Evolutionary conservation across 331 rosid genomes (phyloP), one percentile per base, ranked within the genome.

Genomic region (Malus hybrid): DNA sequence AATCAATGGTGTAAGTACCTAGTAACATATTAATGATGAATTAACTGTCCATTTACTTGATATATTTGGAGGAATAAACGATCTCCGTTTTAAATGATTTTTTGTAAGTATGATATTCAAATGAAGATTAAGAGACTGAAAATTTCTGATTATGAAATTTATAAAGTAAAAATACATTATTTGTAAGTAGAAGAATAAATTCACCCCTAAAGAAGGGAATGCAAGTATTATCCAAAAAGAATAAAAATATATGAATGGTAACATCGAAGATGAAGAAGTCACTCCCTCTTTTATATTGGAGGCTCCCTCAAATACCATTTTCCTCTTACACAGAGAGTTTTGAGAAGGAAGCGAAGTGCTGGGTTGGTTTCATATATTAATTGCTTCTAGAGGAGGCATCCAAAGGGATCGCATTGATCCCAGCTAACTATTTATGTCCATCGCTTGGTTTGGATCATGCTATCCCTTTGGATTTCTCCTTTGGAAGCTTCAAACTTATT

Each of bases 401-500:
- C 97, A 92, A 92, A 92, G 97, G 97, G 97, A 92, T 92, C 97
- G 97, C 97, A 92, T 92, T 92, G 97, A 92, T 92, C 97, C 92
- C 48, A 81, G 73, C 73, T 28, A 28, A 18, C 67, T 15, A 19
- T 3, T 18, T 2, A 2, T 20, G 27, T 56, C 19, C 70, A 36
- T 57, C 27, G 80, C 66, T 62, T 62, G 16, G 5, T 89, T 85
- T 54, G 90, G 93, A 92, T 92, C 97, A 92, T 90, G 96, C 91
- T 81, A 87, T 90, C 90, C 83, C 90, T 88, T 84, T 81, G 89
- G 96, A 92, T 92, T 87, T 83, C 81, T 92, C 96, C 93, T 92
- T 77, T 76, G 65, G 80, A 77, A 70, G 89, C 92, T 84, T 81
- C 82, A 70, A 36, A 31, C 20, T 67, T 44, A 19, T 39, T 31